A percentile compares a stretch with the other conserved stretches of the same genome.
phyloP scores from a whole-genome alignment of 2,329 filamentous ascomycete species.

The Colletotrichum trifolii region DNA sequence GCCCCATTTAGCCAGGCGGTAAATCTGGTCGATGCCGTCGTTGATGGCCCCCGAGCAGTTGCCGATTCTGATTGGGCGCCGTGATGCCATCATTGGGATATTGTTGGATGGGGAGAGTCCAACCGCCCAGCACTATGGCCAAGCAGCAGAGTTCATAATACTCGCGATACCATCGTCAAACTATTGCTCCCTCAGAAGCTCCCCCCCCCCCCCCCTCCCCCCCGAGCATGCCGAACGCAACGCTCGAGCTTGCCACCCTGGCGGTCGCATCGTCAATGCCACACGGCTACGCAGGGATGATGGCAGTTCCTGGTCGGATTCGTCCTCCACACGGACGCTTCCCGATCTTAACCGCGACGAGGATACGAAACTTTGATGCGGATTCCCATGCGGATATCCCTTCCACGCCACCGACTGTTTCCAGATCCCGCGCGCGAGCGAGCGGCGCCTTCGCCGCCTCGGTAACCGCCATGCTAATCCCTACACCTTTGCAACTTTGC shows the following conservation, averaged over 20 bases:
- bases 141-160: not conserved
- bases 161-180: constrained; percentile 10
- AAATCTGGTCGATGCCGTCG: constrained; percentile 42
- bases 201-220: too few relatives aligned
- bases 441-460: too few relatives aligned
- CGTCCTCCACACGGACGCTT: not conserved
- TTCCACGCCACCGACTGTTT: too few relatives aligned
- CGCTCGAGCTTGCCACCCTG: constrained; percentile 6
- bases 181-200: not conserved
- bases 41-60: constrained; percentile 46
- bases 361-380: constrained; percentile 25
- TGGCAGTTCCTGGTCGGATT: not conserved
- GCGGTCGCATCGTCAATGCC: not conserved
- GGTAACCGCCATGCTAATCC: not conserved
- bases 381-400: too few relatives aligned
- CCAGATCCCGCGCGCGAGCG: too few relatives aligned
- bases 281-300: constrained; percentile 15
- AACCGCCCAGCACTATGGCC: too few relatives aligned
- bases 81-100: not conserved
- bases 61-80: constrained; percentile 47
- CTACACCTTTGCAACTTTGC: not conserved
- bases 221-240: constrained; percentile 2
- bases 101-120: too few relatives aligned
- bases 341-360: constrained; percentile 6
- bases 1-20: constrained; percentile 40